Conservation (phyloP, 768 basidiomycete genomes). For the Tricholoma saponaceum region DNA sequence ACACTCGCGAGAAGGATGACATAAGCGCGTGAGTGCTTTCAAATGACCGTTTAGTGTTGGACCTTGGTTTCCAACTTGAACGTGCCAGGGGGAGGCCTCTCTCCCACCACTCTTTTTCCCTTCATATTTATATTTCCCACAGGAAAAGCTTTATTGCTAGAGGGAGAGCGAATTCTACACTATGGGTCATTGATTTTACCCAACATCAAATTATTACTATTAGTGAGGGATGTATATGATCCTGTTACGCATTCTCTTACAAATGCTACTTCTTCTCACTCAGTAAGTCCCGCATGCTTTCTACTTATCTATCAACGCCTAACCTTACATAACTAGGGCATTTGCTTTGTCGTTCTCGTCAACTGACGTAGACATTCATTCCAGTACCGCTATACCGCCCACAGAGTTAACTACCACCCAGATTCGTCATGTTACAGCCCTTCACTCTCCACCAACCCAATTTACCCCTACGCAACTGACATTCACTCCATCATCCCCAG, state of each 20-base stretch:
- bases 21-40: too few relatives aligned
- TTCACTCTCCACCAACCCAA: background rate
- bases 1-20: too few relatives aligned
- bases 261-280: background rate
- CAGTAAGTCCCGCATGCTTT: slow-evolving; percentile 2
- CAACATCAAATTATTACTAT: background rate
- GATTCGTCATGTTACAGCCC: slow-evolving; percentile 3
- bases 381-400: slow-evolving; percentile 3
- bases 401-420: slow-evolving; percentile 2
- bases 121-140: background rate
- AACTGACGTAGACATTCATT: slow-evolving; percentile 2
- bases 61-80: too few relatives aligned
- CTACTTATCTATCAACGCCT: background rate
- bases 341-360: slow-evolving; percentile 13
- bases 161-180: background rate
- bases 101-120: background rate
- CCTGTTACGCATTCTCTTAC: background rate
- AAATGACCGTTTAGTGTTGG: too few relatives aligned
- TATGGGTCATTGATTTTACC: background rate
- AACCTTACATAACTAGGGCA: slow-evolving; percentile 5
- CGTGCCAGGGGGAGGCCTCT: too few relatives aligned
- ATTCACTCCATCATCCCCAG: background rate
- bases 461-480: background rate
- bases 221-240: background rate
- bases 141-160: background rate